A percentile compares a stretch with the other conserved stretches of the same genome.
Evolutionary conservation across 306 rosid genomes (phyloP).

Genomic region (Abrus precatorius): DNA sequence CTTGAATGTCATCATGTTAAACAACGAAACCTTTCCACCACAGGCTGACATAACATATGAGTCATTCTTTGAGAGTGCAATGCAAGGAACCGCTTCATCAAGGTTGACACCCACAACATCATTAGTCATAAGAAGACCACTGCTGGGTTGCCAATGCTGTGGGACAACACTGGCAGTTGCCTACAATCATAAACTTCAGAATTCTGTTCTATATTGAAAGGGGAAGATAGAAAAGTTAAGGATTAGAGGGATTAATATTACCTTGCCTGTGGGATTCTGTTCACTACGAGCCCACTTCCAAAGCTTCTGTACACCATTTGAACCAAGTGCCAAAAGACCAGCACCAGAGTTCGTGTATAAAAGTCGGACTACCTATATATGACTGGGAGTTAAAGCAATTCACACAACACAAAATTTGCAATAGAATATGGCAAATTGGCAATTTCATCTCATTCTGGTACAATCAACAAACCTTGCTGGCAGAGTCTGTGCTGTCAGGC

Average conservation of each 20-base stretch:
- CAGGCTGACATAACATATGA: constrained; percentile 89
- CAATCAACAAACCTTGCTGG: constrained; percentile 76
- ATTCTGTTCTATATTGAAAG: constrained; percentile 41
- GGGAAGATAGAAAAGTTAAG: constrained; percentile 19
- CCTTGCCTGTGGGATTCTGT: constrained; percentile 81
- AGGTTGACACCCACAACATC: constrained; percentile 85
- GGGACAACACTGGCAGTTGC: constrained; percentile 90
- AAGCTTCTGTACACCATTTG: constrained; percentile 85
- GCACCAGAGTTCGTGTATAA: constrained; percentile 79
- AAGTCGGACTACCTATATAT: constrained; percentile 77
- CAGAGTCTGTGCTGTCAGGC: constrained; percentile 80
- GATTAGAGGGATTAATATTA: constrained; percentile 33
- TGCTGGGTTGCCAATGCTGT: constrained; percentile 85
- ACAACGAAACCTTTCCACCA: constrained; percentile 87
- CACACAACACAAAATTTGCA: constrained; percentile 33
- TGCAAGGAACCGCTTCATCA: constrained; percentile 88
- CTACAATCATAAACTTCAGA: constrained; percentile 63
- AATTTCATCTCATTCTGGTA: constrained; percentile 33
- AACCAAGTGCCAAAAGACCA: constrained; percentile 90
- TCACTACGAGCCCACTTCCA: constrained; percentile 91
- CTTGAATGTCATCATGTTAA: constrained; percentile 89
- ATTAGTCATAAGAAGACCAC: constrained; percentile 89
- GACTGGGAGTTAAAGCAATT: constrained; percentile 10
- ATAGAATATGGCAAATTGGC: constrained; percentile 32
- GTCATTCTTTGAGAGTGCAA: constrained; percentile 88